Evolutionary conservation across 257 asterid species (phyloP), one percentile per base, ranked within the genome.

Genomic region (Solanum rostratum): DNA sequence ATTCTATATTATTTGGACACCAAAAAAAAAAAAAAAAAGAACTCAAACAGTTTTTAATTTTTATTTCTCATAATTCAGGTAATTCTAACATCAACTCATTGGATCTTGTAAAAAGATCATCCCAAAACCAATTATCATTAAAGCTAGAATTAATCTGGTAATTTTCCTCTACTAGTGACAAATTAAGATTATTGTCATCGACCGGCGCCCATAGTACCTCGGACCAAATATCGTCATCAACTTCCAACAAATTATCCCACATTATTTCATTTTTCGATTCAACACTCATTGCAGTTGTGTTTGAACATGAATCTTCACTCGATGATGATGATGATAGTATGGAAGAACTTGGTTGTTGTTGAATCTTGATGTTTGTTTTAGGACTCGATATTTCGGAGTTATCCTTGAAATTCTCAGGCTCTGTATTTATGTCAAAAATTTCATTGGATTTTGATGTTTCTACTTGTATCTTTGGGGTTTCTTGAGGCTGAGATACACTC

Each of bases 151-250:
- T 50, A 50, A 78, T 30, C 29, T 78, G 45, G 29, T 78, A 50
- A 78, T 78, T 29, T 29, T 62, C 27, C 22, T 54, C 45, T 39
- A 50, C 1, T 7, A 27, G 37, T 46, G 53, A 45, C 18, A 9
- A 54, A 76, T 84, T 15, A 63, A 24, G 4, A 59, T 49, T 54
- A 16, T 68, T 27, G 74, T 54, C 41, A 84, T 83, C 41, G 18
- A 53, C 83, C 3, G 83, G 20, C 15, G 63, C 63, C 82, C 82
- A 78, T 50, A 85, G 59, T 20, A 85, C 87, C 12, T 85, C 84
- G 43, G 87, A 80, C 88, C 85, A 81, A 29, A 85, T 81, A 46
- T 60, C 33, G 10, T 55, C 83, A 66, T 81, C 85, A 22, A 69
- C 45, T 85, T 85, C 65, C n/a, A 82, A 43, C 54, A 43, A 81